Conservation (phyloP, 352 stramenopile genomes). For the Globisporangium viniferum region DNA sequence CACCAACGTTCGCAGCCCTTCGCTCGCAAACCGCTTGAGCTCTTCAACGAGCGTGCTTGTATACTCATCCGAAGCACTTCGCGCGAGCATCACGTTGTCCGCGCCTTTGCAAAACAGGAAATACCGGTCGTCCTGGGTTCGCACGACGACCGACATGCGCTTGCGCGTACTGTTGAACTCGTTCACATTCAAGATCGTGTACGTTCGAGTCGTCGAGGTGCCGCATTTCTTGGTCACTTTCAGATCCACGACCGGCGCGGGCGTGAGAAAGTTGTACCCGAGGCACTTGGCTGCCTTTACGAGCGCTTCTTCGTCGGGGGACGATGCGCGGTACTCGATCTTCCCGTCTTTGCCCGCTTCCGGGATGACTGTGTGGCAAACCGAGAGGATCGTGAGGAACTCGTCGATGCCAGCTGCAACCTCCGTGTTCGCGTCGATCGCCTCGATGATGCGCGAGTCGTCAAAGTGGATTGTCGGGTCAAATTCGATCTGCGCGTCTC, state of each 20-base stretch:
- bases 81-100: slow-evolving; percentile 85
- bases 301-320: slow-evolving; percentile 91
- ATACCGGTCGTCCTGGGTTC: slow-evolving; percentile 39
- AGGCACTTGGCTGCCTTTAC: slow-evolving; percentile 85
- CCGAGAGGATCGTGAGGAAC: slow-evolving; percentile 66
- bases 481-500: slow-evolving; percentile 56
- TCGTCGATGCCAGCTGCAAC: slow-evolving; percentile 44
- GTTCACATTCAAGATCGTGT: slow-evolving; percentile 76
- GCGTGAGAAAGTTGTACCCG: slow-evolving; percentile 80
- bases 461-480: slow-evolving; percentile 71
- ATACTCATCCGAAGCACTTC: slow-evolving; percentile 33
- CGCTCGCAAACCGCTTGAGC: slow-evolving; percentile 72
- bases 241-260: slow-evolving; percentile 51
- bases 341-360: slow-evolving; percentile 48
- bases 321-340: slow-evolving; percentile 86
- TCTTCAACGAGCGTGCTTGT: slow-evolving; percentile 38
- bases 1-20: slow-evolving; percentile 84
- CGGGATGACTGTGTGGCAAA: slow-evolving; percentile 78
- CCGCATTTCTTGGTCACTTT: slow-evolving; percentile 48
- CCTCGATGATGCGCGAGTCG: slow-evolving; percentile 54
- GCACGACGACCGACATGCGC: slow-evolving; percentile 96
- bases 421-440: slow-evolving; percentile 26
- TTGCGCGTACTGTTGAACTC: slow-evolving; percentile 94
- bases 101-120: slow-evolving; percentile 77
- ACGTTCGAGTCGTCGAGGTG: slow-evolving; percentile 26